Evolutionary conservation across 371 early-diverging fungal genomes (phyloP).

Genomic region (Mucor racemosus): DNA sequence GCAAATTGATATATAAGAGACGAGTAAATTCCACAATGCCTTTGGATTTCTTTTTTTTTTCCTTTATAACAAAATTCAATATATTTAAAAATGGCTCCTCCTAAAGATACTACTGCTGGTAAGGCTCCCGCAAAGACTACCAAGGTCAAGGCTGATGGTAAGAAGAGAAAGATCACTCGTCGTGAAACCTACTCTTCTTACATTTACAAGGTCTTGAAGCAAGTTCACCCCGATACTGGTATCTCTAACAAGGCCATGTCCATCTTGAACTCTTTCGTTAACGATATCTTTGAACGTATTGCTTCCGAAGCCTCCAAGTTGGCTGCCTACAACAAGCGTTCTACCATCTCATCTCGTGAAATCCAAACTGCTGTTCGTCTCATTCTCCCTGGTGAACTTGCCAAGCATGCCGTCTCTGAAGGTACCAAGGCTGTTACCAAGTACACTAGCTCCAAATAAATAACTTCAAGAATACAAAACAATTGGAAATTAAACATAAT

Average conservation of each 20-base stretch:
- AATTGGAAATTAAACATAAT: not conserved
- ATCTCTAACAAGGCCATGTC: slow-evolving; percentile 99
- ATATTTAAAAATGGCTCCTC: slow-evolving; percentile 17
- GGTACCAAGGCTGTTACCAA: slow-evolving; percentile 98
- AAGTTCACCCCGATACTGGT: slow-evolving; percentile 97
- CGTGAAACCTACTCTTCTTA: slow-evolving; percentile 94
- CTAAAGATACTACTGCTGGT: slow-evolving; percentile 16
- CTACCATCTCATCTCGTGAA: slow-evolving; percentile 95
- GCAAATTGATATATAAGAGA: not conserved
- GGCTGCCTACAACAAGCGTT: slow-evolving; percentile 91
- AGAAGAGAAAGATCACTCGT: slow-evolving; percentile 69
- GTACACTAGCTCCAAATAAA: slow-evolving; percentile 82
- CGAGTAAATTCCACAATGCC: not conserved
- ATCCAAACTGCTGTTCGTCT: slow-evolving; percentile 95
- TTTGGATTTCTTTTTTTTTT: slow-evolving; percentile 17
- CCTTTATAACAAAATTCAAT: slow-evolving; percentile 10
- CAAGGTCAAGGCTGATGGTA: slow-evolving; percentile 28
- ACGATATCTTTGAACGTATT: slow-evolving; percentile 96
- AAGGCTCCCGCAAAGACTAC: slow-evolving; percentile 53
- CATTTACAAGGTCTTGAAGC: slow-evolving; percentile 97
- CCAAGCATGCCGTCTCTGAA: slow-evolving; percentile 98
- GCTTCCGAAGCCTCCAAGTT: slow-evolving; percentile 91
- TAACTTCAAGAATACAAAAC: not conserved
- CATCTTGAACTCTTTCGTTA: slow-evolving; percentile 97
- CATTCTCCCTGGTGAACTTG: slow-evolving; percentile 94